Percentiles rank a stretch among this genome's conserved stretches.
These are phyloP conservation scores for Penicillium sp. DNA, from an alignment of 2,329 filamentous ascomycete species.

Conservation along the genomic window DNA sequence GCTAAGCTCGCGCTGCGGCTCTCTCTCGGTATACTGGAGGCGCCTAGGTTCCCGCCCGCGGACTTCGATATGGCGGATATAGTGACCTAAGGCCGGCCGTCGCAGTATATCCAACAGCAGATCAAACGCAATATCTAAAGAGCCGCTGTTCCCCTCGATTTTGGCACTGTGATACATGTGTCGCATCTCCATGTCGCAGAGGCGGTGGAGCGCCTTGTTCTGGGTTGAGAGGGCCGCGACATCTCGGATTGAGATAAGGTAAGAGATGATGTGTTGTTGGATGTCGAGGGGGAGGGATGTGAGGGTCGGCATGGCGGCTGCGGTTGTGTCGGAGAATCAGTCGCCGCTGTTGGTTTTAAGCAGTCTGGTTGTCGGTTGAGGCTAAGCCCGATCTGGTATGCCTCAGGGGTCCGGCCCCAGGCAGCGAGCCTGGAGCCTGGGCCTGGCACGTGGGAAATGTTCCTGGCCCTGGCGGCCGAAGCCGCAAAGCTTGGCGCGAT, in stretches of 20 bases:
- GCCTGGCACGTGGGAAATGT: no score
- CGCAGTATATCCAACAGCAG: background rate
- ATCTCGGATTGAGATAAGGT: slow-evolving; percentile 20
- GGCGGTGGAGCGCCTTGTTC: slow-evolving; percentile 17
- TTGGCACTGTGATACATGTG: slow-evolving; percentile 18
- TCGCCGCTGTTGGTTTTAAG: background rate
- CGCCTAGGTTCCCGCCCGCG: no score
- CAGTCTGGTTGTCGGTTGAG: background rate
- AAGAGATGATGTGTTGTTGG: slow-evolving; percentile 15
- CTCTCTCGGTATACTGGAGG: background rate
- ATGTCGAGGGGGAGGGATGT: slow-evolving; percentile 11
- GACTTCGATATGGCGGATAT: background rate
- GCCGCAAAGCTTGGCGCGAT: no score
- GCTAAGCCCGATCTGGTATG: background rate
- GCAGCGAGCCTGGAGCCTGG: no score
- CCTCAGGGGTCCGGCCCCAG: background rate
- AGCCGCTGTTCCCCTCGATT: background rate
- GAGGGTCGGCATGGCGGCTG: background rate
- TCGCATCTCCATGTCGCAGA: slow-evolving; percentile 25
- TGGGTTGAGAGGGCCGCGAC: slow-evolving; percentile 23
- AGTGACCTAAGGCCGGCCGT: background rate
- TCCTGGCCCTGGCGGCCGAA: no score
- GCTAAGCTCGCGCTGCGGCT: background rate
- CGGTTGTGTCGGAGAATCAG: no score
- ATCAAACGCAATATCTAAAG: slow-evolving; percentile 21